Conservation (phyloP, 2,329 filamentous ascomycete genomes). For the Meredithiella fracta region DNA sequence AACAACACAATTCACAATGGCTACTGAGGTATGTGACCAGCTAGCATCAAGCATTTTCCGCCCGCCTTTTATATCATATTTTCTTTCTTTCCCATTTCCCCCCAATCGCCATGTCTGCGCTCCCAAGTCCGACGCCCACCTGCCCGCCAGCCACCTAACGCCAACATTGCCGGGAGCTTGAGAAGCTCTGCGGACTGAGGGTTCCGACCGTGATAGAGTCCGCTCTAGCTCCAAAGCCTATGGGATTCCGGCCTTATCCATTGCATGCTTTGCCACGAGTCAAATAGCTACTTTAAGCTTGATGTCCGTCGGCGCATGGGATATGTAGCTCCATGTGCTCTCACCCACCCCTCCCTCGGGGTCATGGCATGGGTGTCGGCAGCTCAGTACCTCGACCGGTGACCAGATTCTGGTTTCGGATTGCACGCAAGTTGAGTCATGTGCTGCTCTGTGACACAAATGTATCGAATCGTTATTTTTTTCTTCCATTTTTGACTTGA, state of each 20-base stretch:
- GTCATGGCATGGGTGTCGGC: too few species aligned
- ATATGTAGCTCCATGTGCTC: too few species aligned
- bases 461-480: too few species aligned
- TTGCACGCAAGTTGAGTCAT: too few species aligned
- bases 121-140: background rate
- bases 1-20: conserved; percentile 31
- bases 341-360: too few species aligned
- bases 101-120: background rate
- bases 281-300: too few species aligned
- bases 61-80: conserved; percentile 8
- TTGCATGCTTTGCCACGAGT: too few species aligned
- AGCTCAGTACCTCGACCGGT: too few species aligned
- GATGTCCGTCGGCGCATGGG: too few species aligned
- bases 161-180: background rate
- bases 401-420: too few species aligned
- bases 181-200: background rate
- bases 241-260: background rate
- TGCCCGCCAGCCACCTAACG: background rate
- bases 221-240: background rate
- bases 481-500: too few species aligned
- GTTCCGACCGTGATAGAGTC: background rate
- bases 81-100: background rate
- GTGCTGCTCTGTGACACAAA: too few species aligned
- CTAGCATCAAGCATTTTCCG: background rate
- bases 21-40: conserved; percentile 40